Evolutionary conservation across 768 basidiomycete genomes (phyloP).

Genomic region (Rhodotorula graminis): DNA sequence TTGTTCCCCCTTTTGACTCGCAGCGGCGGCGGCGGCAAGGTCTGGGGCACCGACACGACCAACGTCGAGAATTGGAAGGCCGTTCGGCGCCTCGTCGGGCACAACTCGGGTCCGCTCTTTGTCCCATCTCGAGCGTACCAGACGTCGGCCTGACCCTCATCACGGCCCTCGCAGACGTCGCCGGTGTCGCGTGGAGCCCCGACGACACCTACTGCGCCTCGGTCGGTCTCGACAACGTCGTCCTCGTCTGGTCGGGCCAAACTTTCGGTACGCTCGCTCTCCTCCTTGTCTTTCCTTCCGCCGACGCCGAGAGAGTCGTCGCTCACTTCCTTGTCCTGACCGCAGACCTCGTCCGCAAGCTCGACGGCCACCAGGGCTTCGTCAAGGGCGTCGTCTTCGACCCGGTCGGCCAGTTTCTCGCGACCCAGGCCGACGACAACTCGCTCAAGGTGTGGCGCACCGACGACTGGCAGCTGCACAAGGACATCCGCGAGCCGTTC

Average conservation of each 20-base stretch:
- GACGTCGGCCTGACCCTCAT: background rate
- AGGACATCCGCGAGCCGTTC: conserved; percentile 82
- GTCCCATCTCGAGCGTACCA: too few relatives aligned
- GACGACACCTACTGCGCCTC: conserved; percentile 88
- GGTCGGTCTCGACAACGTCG: conserved; percentile 83
- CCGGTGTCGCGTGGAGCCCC: conserved; percentile 90
- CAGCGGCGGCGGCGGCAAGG: conserved; percentile 52
- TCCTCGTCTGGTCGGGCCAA: conserved; percentile 89
- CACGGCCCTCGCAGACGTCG: conserved; percentile 62
- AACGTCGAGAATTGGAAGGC: conserved; percentile 98
- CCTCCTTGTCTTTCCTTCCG: background rate
- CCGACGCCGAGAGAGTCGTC: background rate
- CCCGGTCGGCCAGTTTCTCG: conserved; percentile 93
- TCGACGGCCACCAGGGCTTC: conserved; percentile 88
- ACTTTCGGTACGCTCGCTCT: conserved; percentile 64
- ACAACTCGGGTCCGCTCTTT: conserved; percentile 71
- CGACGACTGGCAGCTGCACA: conserved; percentile 79
- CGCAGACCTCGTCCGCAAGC: conserved; percentile 71
- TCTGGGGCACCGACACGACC: conserved; percentile 69
- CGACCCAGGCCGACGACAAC: conserved; percentile 95
- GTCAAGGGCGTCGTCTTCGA: conserved; percentile 99
- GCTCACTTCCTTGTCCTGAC: background rate
- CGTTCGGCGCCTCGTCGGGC: conserved; percentile 80
- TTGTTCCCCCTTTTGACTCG: too few relatives aligned
- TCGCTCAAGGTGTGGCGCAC: conserved; percentile 97